These are phyloP conservation scores for Parasarocladium wereldwijsianum DNA, from an alignment of 2,329 filamentous ascomycete species.

Conservation along the genomic window DNA sequence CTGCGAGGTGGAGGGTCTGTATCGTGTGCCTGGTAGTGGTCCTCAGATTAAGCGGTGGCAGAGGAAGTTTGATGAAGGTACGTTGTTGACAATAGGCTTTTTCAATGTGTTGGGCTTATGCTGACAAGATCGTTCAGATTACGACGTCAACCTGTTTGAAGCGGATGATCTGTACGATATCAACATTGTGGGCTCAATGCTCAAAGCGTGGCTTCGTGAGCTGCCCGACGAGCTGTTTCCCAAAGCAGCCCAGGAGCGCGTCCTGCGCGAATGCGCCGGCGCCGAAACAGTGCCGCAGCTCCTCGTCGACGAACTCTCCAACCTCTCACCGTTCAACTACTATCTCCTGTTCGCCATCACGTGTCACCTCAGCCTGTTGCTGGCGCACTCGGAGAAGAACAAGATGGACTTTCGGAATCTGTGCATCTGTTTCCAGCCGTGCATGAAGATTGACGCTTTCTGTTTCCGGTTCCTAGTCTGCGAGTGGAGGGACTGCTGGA, in stretches of 20 bases:
- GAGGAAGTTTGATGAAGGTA: slow-evolving; percentile 74
- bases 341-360: slow-evolving; percentile 96
- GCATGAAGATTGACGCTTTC: slow-evolving; percentile 89
- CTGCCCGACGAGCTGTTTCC: slow-evolving; percentile 91
- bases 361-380: slow-evolving; percentile 80
- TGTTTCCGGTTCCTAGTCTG: slow-evolving; percentile 92
- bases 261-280: slow-evolving; percentile 66
- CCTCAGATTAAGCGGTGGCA: slow-evolving; percentile 91
- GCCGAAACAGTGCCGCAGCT: slow-evolving; percentile 70
- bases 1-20: slow-evolving; percentile 84
- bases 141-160: slow-evolving; percentile 80
- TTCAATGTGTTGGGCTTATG: slow-evolving; percentile 4
- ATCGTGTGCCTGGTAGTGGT: slow-evolving; percentile 80
- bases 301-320: slow-evolving; percentile 82
- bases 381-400: slow-evolving; percentile 88
- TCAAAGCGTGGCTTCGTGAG: slow-evolving; percentile 91
- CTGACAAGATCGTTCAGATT: slow-evolving; percentile 36
- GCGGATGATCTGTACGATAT: slow-evolving; percentile 85
- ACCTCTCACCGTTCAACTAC: slow-evolving; percentile 92
- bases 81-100: too few species aligned
- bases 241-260: slow-evolving; percentile 64
- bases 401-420: slow-evolving; percentile 97
- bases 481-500: slow-evolving; percentile 95
- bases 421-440: slow-evolving; percentile 93
- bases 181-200: slow-evolving; percentile 90